A percentile compares a stretch with the other conserved stretches of the same genome.
Evolutionary conservation across 768 basidiomycete genomes (phyloP).

Genomic region (Astraeus odoratus): DNA sequence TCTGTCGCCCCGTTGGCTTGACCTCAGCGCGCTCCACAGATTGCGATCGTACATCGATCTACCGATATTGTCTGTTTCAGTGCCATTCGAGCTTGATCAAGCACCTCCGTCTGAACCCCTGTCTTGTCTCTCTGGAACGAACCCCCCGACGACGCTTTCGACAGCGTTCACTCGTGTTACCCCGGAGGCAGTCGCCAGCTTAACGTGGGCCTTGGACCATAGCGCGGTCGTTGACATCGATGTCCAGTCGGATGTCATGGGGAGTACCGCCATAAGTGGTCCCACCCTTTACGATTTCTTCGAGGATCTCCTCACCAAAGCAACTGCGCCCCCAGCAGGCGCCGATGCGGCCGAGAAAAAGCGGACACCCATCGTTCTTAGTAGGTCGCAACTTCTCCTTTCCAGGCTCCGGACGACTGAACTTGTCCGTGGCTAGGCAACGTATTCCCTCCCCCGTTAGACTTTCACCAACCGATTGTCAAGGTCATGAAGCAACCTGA

Average conservation of each 20-base stretch:
- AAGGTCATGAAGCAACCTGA: conserved; percentile 73
- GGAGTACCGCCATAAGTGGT: conserved; percentile 26
- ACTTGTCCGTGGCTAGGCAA: conserved; percentile 45
- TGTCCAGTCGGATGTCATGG: conserved; percentile 46
- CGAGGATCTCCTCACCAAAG: conserved; percentile 65
- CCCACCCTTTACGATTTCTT: conserved; percentile 52
- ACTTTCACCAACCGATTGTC: conserved; percentile 63
- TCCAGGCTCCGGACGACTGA: background rate
- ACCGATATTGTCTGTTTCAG: conserved; percentile 48
- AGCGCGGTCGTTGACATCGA: conserved; percentile 67
- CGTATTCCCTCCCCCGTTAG: conserved; percentile 72
- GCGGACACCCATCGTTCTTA: conserved; percentile 56
- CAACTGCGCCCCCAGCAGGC: conserved; percentile 27
- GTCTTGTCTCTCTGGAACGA: conserved; percentile 22
- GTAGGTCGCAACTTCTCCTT: conserved; percentile 29
- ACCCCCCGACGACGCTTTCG: conserved; percentile 32
- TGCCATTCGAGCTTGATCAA: conserved; percentile 55
- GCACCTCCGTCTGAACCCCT: conserved; percentile 35
- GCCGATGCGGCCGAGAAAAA: conserved; percentile 16
- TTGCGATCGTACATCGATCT: conserved; percentile 16
- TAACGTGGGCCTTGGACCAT: conserved; percentile 60
- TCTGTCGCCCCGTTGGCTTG: background rate
- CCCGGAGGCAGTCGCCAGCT: conserved; percentile 43
- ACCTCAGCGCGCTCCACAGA: conserved; percentile 7
- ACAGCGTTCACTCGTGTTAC: conserved; percentile 48